Percentiles rank a stretch among this genome's conserved stretches.
Conservation (phyloP, 139 green algal genomes). For the Picochlorum sp. region DNA sequence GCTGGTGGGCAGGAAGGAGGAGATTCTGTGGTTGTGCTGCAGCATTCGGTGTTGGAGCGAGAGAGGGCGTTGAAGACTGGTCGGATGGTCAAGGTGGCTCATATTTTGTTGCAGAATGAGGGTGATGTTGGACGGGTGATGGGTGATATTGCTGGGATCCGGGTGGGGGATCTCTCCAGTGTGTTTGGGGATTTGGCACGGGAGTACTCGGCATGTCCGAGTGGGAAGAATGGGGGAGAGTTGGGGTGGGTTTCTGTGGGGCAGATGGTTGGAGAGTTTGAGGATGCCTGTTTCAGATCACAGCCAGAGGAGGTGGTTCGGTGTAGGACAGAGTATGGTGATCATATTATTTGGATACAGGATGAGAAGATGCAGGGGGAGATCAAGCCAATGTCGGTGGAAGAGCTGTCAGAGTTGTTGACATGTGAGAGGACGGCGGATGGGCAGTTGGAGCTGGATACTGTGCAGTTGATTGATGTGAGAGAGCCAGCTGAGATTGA, state of each 20-base stretch:
- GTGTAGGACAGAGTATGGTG: conserved; percentile 9
- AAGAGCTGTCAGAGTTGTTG: conserved; percentile 3
- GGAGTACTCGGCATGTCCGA: background rate
- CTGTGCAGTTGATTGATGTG: conserved; percentile 37
- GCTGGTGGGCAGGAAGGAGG: no score
- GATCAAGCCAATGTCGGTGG: background rate
- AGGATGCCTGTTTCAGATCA: background rate
- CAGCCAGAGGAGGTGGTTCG: background rate
- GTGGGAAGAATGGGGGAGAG: background rate
- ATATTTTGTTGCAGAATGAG: conserved; percentile 9
- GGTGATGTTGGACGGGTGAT: background rate
- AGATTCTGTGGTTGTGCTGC: background rate
- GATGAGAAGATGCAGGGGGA: background rate
- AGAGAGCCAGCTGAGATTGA: conserved; percentile 12
- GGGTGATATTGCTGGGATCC: background rate
- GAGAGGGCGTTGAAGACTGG: background rate
- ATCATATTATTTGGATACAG: conserved; percentile 1
- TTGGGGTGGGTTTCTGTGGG: conserved; percentile 13
- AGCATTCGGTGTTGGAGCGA: background rate
- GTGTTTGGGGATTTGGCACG: conserved; percentile 4
- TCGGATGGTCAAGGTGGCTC: conserved; percentile 1
- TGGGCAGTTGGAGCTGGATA: background rate
- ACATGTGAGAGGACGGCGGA: background rate
- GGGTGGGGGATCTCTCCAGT: background rate
- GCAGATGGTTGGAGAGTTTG: conserved; percentile 7